Percentiles rank a stretch among this genome's conserved stretches.
Conservation (phyloP, 306 rosid genomes). For the Amphicarpaea edgeworthii region DNA sequence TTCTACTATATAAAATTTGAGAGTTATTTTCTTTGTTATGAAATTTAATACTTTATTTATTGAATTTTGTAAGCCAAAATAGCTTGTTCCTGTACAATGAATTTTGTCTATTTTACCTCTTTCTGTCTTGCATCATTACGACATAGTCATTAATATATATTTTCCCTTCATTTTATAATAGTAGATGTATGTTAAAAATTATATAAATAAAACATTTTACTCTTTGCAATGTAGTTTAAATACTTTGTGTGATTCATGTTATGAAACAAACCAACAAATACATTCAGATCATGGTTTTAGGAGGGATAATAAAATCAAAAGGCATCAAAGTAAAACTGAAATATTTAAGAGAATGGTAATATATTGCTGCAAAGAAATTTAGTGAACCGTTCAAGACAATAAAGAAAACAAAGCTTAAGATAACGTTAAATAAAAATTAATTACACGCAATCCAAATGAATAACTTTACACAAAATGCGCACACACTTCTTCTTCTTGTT, state of each 20-base stretch:
- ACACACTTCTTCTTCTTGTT: too few relatives aligned
- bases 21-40: not conserved
- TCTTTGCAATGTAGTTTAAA: not conserved
- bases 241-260: not conserved
- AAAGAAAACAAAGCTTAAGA: too few relatives aligned
- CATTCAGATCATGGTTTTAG: not conserved
- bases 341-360: too few relatives aligned
- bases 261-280: not conserved
- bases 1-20: not conserved
- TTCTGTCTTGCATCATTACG: not conserved
- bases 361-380: too few relatives aligned
- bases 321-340: too few relatives aligned
- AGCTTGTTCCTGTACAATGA: not conserved
- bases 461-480: too few relatives aligned
- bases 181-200: not conserved
- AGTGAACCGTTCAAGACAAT: too few relatives aligned
- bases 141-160: not conserved
- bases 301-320: too few relatives aligned
- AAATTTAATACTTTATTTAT: not conserved
- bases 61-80: not conserved
- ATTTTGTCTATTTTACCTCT: not conserved
- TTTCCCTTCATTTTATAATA: not conserved
- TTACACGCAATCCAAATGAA: too few relatives aligned
- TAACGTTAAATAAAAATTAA: too few relatives aligned
- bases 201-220: not conserved